Base-by-base conservation (phyloP, 208 protist genomes). In the Leishmania arabica region DNA sequence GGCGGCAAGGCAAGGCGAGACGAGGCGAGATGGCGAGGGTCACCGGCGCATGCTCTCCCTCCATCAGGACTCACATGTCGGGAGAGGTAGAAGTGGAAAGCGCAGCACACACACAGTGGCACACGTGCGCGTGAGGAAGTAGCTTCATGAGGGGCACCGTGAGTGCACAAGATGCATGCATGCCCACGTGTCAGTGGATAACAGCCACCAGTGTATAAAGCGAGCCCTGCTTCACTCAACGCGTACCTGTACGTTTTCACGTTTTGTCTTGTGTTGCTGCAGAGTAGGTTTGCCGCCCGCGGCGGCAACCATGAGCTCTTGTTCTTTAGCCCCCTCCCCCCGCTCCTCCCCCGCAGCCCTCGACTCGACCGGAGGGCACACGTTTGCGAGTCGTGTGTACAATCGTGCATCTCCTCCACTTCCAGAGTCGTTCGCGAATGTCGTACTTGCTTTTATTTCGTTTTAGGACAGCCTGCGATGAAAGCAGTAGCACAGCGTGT, bases 401-500 rank as follows among this genome's bases (percentile, higher is more conserved):
- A 19, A 9, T 53, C 8, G 17, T 21, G 45, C 40, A 24, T 21
- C 27, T 73, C n/a, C 8, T 51, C 24, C 8, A 27, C 37, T 19
- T n/a, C 42, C 64, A 24, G 21, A 9, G 17, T 9, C 40, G n/a
- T 7, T 17, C 8, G 21, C 5, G 66, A 17, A 27, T n/a, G 66
- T 31, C 27, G 27, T 3, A 80, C 31, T 70, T 47, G 37, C 73
- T 34, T 56, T 58, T 8, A 49, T 49, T 45, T 45, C 0, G 45
- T 11, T 49, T 54, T 73, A 84, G 51, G 84, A 80, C 13, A 92
- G 86, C 54, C 72, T 78, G 19, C 90, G 83, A 45, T 84, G 85
- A 71, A 94, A 92, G 80, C 87, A 93, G 37, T 78, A 73, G 49
- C 86, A 89, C 19, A 97, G 82, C 21, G 84, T 75, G 53, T 93